Evolutionary conservation across 1,284 basidiomycete genomes (phyloP), one percentile per base, ranked within the genome.

Genomic region (Rhodotorula sp.): DNA sequence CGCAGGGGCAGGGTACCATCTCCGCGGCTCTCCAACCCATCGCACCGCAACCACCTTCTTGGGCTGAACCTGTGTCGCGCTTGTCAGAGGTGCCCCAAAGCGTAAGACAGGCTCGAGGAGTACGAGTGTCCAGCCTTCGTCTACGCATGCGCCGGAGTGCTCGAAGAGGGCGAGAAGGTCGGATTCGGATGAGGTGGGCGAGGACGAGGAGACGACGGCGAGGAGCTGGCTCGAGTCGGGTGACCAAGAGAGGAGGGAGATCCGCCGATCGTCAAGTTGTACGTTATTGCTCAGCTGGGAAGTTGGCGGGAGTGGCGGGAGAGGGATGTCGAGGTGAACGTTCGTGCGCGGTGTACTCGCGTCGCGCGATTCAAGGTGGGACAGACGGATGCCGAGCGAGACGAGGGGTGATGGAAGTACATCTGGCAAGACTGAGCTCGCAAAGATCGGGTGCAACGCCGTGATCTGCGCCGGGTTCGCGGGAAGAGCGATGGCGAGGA

Each of bases 141-240:
- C 67, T 51, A 74, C 59, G 31, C 60, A 69, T 9, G 65, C 53
- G 18, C 30, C 37, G 40, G n/a, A 24, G 46, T 74, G 72, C 60
- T 74, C 72, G 15, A 59, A 74, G 18, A 74, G 63, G 18, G 70
- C 69, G 16, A 74, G 22, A 24, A 52, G 15, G 47, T 74, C 70
- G 24, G 54, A 56, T 1, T 26, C 28, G 10, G 10, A 28, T 52
- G 30, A 13, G 22, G 24, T 22, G 9, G 31, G 37, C 2, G 30
- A 20, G 28, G n/a, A 20, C 16, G 54, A 7, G 13, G 53, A 52
- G 18, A 63, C 61, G 24, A 65, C 57, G 20, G 47, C 56, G 24
- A 74, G 51, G 37, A 74, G 65, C 31, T 65, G 64, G 7, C 59
- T 37, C 10, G 64, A 65, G 34, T 68, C 67, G 18, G 69, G 69